Evolutionary conservation across 805 yeast species (phyloP), one percentile per base, ranked within the genome.

Genomic region (Lipomyces oligophaga): DNA sequence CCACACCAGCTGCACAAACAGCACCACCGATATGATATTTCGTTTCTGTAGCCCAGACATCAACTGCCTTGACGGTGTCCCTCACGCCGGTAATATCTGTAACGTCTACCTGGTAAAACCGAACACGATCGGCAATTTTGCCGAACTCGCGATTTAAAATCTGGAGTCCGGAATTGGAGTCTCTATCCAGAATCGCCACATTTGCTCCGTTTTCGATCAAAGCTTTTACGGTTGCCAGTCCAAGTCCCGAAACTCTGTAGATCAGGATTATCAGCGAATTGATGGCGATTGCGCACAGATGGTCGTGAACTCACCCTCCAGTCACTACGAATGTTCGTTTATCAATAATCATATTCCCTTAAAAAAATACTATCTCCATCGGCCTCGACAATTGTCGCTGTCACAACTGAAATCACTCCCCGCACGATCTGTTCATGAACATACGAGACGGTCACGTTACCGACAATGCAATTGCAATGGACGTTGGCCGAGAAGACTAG

Each of bases 241-340:
- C 54, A 36, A 50, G 54, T 13, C 54, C 51, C 15, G 54, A 46
- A 22, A 32, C 47, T 15, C 54, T 49, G 35, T 27, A 15, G 6
- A n/a, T n/a, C n/a, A n/a, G n/a, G n/a, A n/a, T n/a, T n/a, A n/a
- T n/a, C n/a, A n/a, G n/a, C n/a, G n/a, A n/a, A n/a, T n/a, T n/a
- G n/a, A n/a, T n/a, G 15, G 30, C 30, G 30, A 10, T 27, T 10
- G 13, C 13, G 10, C 11, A 10, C 13, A 27, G 13, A 27, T 10
- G 13, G 18, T n/a, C n/a, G n/a, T n/a, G 30, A 5, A 22, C 36
- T 3, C 32, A 49, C 54, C 54, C 54, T n/a, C 54, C 54, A 13
- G 51, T 36, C n/a, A 45, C 36, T 3, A 45, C 19, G 34, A 49
- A 45, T 3, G 54, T 41, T 10, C 44, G 19, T 38, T 27, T 27